Percentiles rank a stretch among this genome's conserved stretches.
Conservation (phyloP, 495 filamentous ascomycete genomes). For the Penicillium macrosclerotiorum region DNA sequence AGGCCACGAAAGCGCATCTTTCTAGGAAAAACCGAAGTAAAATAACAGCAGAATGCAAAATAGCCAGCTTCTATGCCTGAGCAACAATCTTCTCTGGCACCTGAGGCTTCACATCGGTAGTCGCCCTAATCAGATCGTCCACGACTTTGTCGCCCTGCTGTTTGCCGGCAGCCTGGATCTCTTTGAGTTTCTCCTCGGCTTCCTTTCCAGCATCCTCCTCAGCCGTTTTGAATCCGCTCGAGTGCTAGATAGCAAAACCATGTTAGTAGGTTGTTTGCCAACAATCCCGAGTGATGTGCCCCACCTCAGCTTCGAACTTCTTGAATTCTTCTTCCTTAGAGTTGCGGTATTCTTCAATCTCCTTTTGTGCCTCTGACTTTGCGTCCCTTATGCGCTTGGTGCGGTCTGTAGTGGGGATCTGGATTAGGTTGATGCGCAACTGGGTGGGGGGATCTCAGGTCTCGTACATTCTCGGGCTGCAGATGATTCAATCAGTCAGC, state of each 20-base stretch:
- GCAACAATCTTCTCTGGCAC: constrained; percentile 57
- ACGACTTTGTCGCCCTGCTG: constrained; percentile 78
- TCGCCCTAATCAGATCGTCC: constrained; percentile 72
- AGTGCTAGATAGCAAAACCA: constrained; percentile 54
- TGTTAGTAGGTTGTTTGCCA: not conserved
- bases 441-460: constrained; percentile 8
- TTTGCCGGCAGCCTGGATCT: constrained; percentile 76
- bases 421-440: constrained; percentile 8
- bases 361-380: constrained; percentile 91
- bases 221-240: constrained; percentile 80
- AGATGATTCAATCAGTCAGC: constrained; percentile 34
- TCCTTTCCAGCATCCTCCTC: constrained; percentile 84
- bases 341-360: constrained; percentile 91
- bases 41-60: constrained; percentile 12
- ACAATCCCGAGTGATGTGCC: constrained; percentile 2
- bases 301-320: constrained; percentile 88
- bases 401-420: constrained; percentile 66
- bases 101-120: constrained; percentile 74
- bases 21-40: constrained; percentile 17
- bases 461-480: constrained; percentile 71
- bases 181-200: constrained; percentile 73
- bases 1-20: constrained; percentile 23
- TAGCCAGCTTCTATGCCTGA: constrained; percentile 34
- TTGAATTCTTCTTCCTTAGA: constrained; percentile 93
- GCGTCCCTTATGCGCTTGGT: constrained; percentile 97